Percentiles rank a stretch among this genome's conserved stretches.
Conservation (phyloP, 176 grass and related monocot genomes). For the Juncus effusus region DNA sequence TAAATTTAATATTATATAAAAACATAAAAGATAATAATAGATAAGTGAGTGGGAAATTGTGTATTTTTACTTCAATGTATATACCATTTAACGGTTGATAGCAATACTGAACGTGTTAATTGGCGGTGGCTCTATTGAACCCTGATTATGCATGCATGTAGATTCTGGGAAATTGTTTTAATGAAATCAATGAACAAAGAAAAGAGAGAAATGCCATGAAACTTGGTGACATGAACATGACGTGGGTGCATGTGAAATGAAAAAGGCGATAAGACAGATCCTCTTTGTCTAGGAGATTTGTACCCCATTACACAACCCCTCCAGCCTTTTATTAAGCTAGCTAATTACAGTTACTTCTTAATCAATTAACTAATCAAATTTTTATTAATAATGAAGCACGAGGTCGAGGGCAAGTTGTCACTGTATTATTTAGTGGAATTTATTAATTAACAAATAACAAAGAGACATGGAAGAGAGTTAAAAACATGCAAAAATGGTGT, state of each 20-base stretch:
- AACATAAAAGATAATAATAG: too few relatives aligned
- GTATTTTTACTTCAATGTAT: too few relatives aligned
- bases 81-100: too few relatives aligned
- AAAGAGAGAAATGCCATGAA: background rate
- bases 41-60: too few relatives aligned
- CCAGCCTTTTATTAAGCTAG: constrained; percentile 15
- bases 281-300: constrained; percentile 18
- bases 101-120: too few relatives aligned
- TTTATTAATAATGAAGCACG: background rate
- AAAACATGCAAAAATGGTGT: constrained; percentile 6
- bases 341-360: too few relatives aligned
- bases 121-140: too few relatives aligned
- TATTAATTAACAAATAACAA: background rate
- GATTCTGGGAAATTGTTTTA: too few relatives aligned
- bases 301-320: constrained; percentile 16
- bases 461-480: constrained; percentile 10
- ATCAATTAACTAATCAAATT: background rate
- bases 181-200: too few relatives aligned
- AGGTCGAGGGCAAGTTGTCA: background rate
- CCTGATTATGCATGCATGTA: background rate
- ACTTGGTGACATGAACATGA: constrained; percentile 24
- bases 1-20: too few relatives aligned
- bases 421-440: background rate
- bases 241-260: constrained; percentile 15
- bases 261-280: constrained; percentile 15